Conservation (phyloP, 2,329 filamentous ascomycete genomes). For the Escovopsis sp. region DNA sequence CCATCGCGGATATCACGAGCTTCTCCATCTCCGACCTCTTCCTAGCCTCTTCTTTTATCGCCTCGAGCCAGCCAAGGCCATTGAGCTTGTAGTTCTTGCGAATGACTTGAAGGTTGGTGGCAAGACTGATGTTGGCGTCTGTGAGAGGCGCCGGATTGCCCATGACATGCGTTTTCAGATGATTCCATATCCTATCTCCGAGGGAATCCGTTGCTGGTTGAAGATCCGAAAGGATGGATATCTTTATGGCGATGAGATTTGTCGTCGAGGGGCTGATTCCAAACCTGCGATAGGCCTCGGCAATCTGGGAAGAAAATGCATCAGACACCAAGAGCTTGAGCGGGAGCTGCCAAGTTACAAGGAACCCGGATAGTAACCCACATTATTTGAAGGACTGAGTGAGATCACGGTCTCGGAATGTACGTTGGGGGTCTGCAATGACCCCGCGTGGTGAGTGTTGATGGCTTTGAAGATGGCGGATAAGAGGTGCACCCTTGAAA, state of each 20-base stretch:
- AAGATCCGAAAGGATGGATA: slow-evolving; percentile 37
- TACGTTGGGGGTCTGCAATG: slow-evolving; percentile 66
- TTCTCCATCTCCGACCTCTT: slow-evolving; percentile 46
- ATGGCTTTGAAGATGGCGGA: slow-evolving; percentile 67
- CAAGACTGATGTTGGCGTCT: slow-evolving; percentile 42
- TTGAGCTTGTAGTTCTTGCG: slow-evolving; percentile 81
- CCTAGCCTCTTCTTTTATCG: slow-evolving; percentile 25
- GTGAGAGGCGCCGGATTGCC: slow-evolving; percentile 44
- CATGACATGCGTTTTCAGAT: slow-evolving; percentile 46
- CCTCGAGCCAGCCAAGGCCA: slow-evolving; percentile 34
- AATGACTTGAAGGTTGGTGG: slow-evolving; percentile 53
- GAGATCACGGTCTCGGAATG: slow-evolving; percentile 79
- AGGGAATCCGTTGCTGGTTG: slow-evolving; percentile 27
- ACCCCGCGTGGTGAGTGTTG: slow-evolving; percentile 42
- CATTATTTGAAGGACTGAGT: slow-evolving; percentile 71
- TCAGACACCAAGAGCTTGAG: background rate
- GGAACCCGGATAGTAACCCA: too few species aligned
- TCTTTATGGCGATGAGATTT: slow-evolving; percentile 66
- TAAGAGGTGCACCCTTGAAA: slow-evolving; percentile 58
- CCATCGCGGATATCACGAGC: slow-evolving; percentile 61
- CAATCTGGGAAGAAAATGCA: slow-evolving; percentile 43
- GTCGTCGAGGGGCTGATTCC: slow-evolving; percentile 60
- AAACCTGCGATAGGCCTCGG: slow-evolving; percentile 79
- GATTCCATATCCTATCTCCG: slow-evolving; percentile 31
- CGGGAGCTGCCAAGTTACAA: too few species aligned